Conservation (phyloP, 1,139 yeast genomes). For the Eremothecium cymbalariae region DNA sequence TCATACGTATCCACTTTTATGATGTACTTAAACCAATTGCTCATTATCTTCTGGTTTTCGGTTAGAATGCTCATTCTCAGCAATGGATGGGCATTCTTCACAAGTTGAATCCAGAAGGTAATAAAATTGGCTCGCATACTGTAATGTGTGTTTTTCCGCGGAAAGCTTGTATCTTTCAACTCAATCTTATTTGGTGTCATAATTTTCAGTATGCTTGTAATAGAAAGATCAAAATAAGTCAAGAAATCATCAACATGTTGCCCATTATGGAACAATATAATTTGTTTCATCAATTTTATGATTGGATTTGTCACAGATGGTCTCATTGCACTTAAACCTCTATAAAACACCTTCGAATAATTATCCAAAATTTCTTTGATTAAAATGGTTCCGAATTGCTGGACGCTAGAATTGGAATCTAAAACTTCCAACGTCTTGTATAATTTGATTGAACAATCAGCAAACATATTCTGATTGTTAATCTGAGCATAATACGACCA, state of each 20-base stretch:
- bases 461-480: conserved; percentile 50
- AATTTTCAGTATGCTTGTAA: conserved; percentile 55
- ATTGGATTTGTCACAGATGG: conserved; percentile 57
- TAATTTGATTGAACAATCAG: conserved; percentile 35
- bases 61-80: conserved; percentile 55
- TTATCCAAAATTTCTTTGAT: conserved; percentile 47
- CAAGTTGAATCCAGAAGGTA: conserved; percentile 50
- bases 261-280: conserved; percentile 45
- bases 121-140: conserved; percentile 54
- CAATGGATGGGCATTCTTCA: conserved; percentile 42
- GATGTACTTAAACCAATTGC: conserved; percentile 58
- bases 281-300: conserved; percentile 45
- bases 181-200: conserved; percentile 47
- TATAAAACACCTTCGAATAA: conserved; percentile 56
- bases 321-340: conserved; percentile 55
- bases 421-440: conserved; percentile 18
- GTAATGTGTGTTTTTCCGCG: conserved; percentile 31
- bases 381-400: conserved; percentile 34
- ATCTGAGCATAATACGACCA: conserved; percentile 61
- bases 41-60: conserved; percentile 50
- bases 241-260: conserved; percentile 48
- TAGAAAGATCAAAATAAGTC: conserved; percentile 58
- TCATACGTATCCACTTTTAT: conserved; percentile 46
- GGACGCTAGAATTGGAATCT: conserved; percentile 19
- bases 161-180: conserved; percentile 32